Evolutionary conservation across 2,329 filamentous ascomycete species (phyloP), one percentile per base, ranked within the genome.

Genomic region (Aspergillus sp.): DNA sequence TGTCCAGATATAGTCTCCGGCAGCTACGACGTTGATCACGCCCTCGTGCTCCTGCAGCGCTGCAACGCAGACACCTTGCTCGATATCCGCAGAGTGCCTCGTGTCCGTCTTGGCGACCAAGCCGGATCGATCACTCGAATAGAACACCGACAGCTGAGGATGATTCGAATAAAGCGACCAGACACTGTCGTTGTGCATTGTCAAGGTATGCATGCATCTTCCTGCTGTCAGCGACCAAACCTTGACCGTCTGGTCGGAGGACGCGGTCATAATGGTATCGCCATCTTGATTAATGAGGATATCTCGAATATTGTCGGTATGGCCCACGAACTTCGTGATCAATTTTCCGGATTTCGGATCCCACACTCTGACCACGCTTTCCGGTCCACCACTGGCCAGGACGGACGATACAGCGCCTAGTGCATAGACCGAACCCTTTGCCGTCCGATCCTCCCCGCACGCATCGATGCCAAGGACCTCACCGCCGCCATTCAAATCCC

Each of bases 131-230:
- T 99, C 95, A 68, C 90, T 91, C 58, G 94, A 98, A 79, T 98
- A 98, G 76, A 99, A 98, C 30, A 96, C 86, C 8, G 89, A 89
- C 3, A 99, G 84, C 60, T 90, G 85, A 0, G 93, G 92, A 68
- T 96, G 87, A 57, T 94, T 88, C 0, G 95, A 97, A 76, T 90
- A 96, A 21, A 99, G 82, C 1, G 92, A 96, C 95, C 95, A 99
- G 21, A 99, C 91, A 73, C 93, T 97, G 72, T 96, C 92, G 72
- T 96, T 96, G 78, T 99, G 95, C 95, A 99, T 99, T 57, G 93
- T 97, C 68, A 99, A 85, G 0, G 95, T 99, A 77, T 97, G 92
- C 89, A 98, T 94, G 82, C 95, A 99, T 68, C 95, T 86, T 58
- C 95, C 95, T 21, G 92, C 94, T 10, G 91, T 95, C 68, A 98